These are phyloP conservation scores for Basipetospora chlamydospora DNA, from an alignment of 2,329 filamentous ascomycete genomes.

Conservation along the genomic window DNA sequence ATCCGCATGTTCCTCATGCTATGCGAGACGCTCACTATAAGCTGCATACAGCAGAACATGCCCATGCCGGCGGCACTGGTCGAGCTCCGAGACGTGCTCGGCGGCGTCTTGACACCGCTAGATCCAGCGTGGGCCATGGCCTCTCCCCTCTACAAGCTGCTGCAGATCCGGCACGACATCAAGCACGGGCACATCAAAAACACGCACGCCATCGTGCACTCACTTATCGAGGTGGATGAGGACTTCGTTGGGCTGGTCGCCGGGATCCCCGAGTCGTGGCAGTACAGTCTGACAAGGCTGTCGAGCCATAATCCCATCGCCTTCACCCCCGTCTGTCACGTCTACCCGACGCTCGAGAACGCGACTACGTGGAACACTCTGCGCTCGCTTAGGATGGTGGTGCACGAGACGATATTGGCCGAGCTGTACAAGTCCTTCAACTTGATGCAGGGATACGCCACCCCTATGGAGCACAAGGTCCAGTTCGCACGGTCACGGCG, in stretches of 20 bases:
- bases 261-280: constrained; percentile 24
- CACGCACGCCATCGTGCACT: constrained; percentile 19
- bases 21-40: constrained; percentile 34
- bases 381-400: constrained; percentile 28
- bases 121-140: constrained; percentile 28
- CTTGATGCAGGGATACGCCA: constrained; percentile 11
- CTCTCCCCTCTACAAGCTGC: constrained; percentile 27
- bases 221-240: constrained; percentile 24
- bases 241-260: constrained; percentile 25
- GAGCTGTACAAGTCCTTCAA: constrained; percentile 23
- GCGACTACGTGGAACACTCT: constrained; percentile 34
- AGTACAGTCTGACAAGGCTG: constrained; percentile 25
- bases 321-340: constrained; percentile 26
- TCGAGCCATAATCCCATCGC: constrained; percentile 24
- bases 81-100: constrained; percentile 29
- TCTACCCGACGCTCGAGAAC: constrained; percentile 28
- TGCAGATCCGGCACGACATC: constrained; percentile 33
- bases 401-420: constrained; percentile 31
- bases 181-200: constrained; percentile 21
- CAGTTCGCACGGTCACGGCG: constrained; percentile 22
- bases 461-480: constrained; percentile 17
- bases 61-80: constrained; percentile 33
- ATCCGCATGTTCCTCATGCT: constrained; percentile 39
- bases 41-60: constrained; percentile 33
- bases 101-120: constrained; percentile 17